Evolutionary conservation across 163 green algal species (phyloP).

Genomic region (Scenedesmus sp.): DNA sequence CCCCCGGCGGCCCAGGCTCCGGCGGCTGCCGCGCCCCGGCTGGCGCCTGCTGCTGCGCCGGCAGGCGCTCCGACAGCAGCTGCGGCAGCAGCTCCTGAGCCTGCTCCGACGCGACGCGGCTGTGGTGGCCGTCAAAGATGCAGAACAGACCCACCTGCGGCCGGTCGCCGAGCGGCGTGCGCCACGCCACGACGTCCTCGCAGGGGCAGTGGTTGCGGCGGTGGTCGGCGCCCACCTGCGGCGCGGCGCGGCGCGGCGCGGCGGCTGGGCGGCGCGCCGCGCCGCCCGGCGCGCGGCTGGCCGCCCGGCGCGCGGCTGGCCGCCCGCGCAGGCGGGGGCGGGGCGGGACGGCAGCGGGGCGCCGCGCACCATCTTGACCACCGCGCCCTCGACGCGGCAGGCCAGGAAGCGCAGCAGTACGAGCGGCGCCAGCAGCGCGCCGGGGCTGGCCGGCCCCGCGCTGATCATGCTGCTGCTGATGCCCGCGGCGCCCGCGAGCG

Average conservation of each 20-base stretch:
- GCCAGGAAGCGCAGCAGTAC: slow-evolving; percentile 7
- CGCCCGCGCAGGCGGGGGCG: not conserved
- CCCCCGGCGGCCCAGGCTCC: not conserved
- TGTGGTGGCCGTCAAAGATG: slow-evolving; percentile 89
- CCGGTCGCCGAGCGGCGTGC: slow-evolving; percentile 46
- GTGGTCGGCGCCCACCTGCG: slow-evolving; percentile 60
- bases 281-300: too few relatives aligned
- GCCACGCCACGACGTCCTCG: slow-evolving; percentile 67
- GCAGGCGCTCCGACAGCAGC: slow-evolving; percentile 38
- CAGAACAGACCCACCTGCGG: slow-evolving; percentile 63
- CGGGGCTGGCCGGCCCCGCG: not conserved
- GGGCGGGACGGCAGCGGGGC: not conserved
- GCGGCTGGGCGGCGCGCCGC: too few relatives aligned
- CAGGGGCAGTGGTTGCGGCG: slow-evolving; percentile 52
- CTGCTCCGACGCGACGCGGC: slow-evolving; percentile 65
- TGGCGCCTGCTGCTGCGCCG: slow-evolving; percentile 5
- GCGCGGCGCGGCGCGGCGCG: too few relatives aligned
- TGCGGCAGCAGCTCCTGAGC: slow-evolving; percentile 63
- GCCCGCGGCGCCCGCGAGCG: not conserved
- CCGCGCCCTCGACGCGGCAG: slow-evolving; percentile 12
- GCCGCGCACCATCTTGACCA: slow-evolving; percentile 19
- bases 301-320: not conserved
- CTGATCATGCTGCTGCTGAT: slow-evolving; percentile 12
- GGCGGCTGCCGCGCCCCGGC: not conserved
- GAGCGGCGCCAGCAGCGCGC: not conserved